Evolutionary conservation across 169 alveolate species (phyloP).

Genomic region (Cryptosporidium bovis): DNA sequence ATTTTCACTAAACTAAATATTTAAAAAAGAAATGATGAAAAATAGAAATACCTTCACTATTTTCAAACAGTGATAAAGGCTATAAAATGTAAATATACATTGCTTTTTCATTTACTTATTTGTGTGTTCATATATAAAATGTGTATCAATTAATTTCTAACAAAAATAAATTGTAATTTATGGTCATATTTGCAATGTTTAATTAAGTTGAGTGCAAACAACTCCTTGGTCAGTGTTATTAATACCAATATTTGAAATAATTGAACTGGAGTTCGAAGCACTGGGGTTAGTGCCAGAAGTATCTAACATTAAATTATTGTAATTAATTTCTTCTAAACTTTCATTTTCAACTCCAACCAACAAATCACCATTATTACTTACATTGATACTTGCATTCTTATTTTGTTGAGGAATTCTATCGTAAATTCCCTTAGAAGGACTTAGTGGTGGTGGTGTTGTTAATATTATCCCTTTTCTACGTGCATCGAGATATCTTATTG

Average conservation of each 20-base stretch:
- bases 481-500: constrained; percentile 51
- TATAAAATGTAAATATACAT: too few species aligned
- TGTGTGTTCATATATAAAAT: too few species aligned
- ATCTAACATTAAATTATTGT: not conserved
- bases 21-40: too few species aligned
- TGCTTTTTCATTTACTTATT: too few species aligned
- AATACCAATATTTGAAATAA: not conserved
- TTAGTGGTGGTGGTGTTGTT: constrained; percentile 70
- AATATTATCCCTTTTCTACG: constrained; percentile 62
- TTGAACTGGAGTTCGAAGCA: not conserved
- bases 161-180: too few species aligned
- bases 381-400: not conserved
- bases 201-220: too few species aligned
- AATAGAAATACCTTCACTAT: too few species aligned
- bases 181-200: too few species aligned
- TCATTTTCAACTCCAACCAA: not conserved
- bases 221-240: too few species aligned
- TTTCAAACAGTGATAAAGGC: too few species aligned
- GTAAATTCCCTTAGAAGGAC: constrained; percentile 61
- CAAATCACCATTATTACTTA: not conserved
- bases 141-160: too few species aligned
- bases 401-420: constrained; percentile 58
- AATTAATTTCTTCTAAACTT: not conserved
- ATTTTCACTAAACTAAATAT: too few species aligned
- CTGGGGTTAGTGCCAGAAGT: not conserved